phyloP scores from a whole-genome alignment of 2,329 filamentous ascomycete species.

The Coniochaeta ligniaria region DNA sequence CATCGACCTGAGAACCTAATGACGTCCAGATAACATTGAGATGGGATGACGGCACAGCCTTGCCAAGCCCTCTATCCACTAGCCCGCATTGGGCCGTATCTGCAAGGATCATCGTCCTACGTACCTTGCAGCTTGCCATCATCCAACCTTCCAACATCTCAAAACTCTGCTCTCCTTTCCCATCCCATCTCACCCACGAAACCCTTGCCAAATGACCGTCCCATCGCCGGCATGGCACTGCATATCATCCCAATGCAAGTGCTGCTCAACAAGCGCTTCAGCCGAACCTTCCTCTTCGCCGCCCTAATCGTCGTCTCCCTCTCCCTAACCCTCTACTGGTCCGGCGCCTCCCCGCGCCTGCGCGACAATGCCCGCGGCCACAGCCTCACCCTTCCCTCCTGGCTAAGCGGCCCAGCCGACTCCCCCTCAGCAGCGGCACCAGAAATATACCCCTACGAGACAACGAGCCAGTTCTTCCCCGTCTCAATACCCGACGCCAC shows the following conservation, averaged over 20 bases:
- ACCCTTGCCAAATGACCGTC: background rate
- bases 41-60: background rate
- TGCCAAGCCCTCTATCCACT: background rate
- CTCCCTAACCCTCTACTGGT: background rate
- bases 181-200: background rate
- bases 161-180: background rate
- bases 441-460: conserved; percentile 14
- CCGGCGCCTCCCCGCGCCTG: background rate
- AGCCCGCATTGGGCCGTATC: background rate
- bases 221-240: conserved; percentile 1
- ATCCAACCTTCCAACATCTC: background rate
- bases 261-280: conserved; percentile 1
- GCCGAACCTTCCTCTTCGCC: background rate
- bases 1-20: too few species aligned
- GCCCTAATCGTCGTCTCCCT: background rate
- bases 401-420: background rate
- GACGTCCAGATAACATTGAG: background rate
- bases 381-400: background rate
- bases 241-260: background rate
- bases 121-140: background rate
- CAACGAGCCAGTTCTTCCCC: conserved; percentile 18
- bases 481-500: conserved; percentile 12
- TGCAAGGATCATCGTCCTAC: background rate
- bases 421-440: background rate
- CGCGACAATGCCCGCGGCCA: conserved; percentile 1